Base-by-base conservation (phyloP, 2,329 filamentous ascomycete genomes). In the Daldinia sp. region DNA sequence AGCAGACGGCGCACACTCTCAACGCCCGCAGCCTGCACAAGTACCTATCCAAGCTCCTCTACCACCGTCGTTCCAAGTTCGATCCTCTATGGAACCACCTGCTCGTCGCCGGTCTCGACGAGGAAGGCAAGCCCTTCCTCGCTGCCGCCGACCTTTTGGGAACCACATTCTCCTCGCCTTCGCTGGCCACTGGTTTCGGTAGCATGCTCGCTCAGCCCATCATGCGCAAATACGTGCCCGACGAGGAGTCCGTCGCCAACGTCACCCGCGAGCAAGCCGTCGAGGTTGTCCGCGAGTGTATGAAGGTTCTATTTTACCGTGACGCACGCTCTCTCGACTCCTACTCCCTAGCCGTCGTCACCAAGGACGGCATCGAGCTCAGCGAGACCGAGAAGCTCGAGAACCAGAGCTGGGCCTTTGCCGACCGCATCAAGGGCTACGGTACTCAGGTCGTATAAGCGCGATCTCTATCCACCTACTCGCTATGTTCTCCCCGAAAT, bases 231-330 rank as follows among this genome's bases (percentile, higher is more conserved):
- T 81, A 90, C 72, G 92, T 93, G 64, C 92, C 93, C 21, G 93
- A 97, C 72, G 95, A 98, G 78, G 90, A 87, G 72, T 82, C 91
- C 39, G 88, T 91, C 30, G 83, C 87, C 72, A 82, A 87, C 63
- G 83, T 98, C 68, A 88, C 83, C 37, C 86, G 87, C 76, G 94
- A 97, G 73, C 79, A 91, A 76, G 95, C 95, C 49, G 83, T 97
- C 64, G 82, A 90, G 61, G 86, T 93, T 37, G 81, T 99, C 75
- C 91, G 91, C 82, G 91, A 97, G 81, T 97, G 93, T 80, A 94
- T 99, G 92, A 98, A 98, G 86, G 94, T 98, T 54, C 85, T 99
- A 64, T 99, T 92, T 83, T 99, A 99, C 84, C 87, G 95, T 73
- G 95, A 99, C 80, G 95, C 95, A 43, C 89, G 95, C 78, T 96